Evolutionary conservation across 1,139 yeast species (phyloP).

Genomic region (Saccharomyces hybrid): DNA sequence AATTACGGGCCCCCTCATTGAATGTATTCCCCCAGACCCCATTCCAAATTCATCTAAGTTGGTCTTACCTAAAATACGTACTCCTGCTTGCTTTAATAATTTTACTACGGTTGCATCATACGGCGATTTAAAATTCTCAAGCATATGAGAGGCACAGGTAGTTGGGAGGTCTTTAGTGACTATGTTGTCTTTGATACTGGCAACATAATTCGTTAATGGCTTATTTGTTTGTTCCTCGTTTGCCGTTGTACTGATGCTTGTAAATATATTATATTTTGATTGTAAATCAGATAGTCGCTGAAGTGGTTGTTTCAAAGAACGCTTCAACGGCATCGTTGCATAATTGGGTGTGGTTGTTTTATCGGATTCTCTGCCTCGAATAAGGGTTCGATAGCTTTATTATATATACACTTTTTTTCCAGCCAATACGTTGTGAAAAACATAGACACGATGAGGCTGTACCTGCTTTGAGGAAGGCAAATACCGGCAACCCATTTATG

Average conservation of each 20-base stretch:
- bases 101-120: slow-evolving; percentile 69
- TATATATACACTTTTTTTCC: not conserved
- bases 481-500: not conserved
- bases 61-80: slow-evolving; percentile 59
- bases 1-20: slow-evolving; percentile 54
- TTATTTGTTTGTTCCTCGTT: not conserved
- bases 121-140: slow-evolving; percentile 60
- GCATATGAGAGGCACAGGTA: slow-evolving; percentile 66
- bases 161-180: slow-evolving; percentile 58
- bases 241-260: not conserved
- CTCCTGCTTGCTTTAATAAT: slow-evolving; percentile 46
- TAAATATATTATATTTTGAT: slow-evolving; percentile 1
- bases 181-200: slow-evolving; percentile 72
- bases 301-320: not conserved
- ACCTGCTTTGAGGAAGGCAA: not conserved
- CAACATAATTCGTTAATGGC: slow-evolving; percentile 17
- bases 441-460: not conserved
- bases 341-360: not conserved
- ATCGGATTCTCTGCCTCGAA: not conserved
- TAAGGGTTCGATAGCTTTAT: not conserved
- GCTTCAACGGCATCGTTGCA: not conserved
- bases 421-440: not conserved
- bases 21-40: slow-evolving; percentile 69
- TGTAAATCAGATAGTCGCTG: not conserved
- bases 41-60: slow-evolving; percentile 97